Conservation (phyloP, 371 early-diverging fungal species). For the Mortierella sp. region DNA sequence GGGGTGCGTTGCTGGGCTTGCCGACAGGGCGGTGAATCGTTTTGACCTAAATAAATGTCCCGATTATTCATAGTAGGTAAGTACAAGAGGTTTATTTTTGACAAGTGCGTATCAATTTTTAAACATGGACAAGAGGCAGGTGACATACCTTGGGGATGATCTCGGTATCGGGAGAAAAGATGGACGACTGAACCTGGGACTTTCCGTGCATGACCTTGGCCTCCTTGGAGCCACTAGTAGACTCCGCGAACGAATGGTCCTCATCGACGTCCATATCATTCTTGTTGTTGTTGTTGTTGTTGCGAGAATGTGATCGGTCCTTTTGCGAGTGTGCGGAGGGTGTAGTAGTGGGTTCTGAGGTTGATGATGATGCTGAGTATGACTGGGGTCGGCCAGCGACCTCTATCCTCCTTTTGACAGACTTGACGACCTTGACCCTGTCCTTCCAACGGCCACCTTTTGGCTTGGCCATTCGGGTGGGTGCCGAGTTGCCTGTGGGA, state of each 20-base stretch:
- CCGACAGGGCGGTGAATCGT: conserved; percentile 52
- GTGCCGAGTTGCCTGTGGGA: conserved; percentile 44
- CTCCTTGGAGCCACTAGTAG: conserved; percentile 40
- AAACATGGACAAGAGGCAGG: not conserved
- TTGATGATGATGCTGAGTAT: conserved; percentile 8
- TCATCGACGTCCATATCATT: conserved; percentile 18
- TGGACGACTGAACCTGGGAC: conserved; percentile 68
- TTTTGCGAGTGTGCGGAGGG: conserved; percentile 21
- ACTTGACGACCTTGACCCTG: conserved; percentile 59
- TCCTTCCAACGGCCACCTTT: conserved; percentile 66
- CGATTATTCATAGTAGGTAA: not conserved
- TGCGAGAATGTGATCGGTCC: conserved; percentile 27
- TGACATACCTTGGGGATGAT: conserved; percentile 58
- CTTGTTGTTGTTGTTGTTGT: conserved; percentile 12
- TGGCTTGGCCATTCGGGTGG: conserved; percentile 29
- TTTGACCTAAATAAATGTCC: conserved; percentile 44
- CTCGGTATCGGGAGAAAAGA: conserved; percentile 70
- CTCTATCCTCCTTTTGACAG: conserved; percentile 41
- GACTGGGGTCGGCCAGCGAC: conserved; percentile 18
- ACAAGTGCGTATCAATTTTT: not conserved
- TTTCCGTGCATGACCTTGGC: conserved; percentile 64
- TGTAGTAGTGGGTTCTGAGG: conserved; percentile 12
- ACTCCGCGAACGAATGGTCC: conserved; percentile 25
- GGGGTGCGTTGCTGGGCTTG: conserved; percentile 70
- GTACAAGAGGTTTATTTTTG: not conserved